Conservation (phyloP, 257 asterid species). For the Prunella vulgaris region DNA sequence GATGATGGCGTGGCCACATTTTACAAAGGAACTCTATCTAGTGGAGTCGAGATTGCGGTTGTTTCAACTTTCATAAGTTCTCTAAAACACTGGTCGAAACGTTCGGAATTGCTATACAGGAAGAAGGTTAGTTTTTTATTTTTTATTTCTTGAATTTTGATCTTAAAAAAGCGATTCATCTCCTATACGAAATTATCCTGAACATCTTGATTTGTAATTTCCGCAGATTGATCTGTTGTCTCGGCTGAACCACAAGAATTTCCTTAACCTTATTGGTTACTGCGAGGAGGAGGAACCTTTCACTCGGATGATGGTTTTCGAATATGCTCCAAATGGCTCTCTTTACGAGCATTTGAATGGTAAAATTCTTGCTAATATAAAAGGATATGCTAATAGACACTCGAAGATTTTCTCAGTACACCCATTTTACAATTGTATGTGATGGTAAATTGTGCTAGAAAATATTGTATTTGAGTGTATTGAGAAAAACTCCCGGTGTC, state of each 20-base stretch:
- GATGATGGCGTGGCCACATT: slow-evolving; percentile 49
- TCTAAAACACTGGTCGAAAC: slow-evolving; percentile 66
- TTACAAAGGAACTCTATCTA: slow-evolving; percentile 89
- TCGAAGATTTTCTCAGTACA: too few relatives aligned
- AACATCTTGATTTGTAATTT: background rate
- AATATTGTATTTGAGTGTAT: too few relatives aligned
- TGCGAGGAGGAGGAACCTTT: slow-evolving; percentile 90
- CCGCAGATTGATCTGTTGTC: slow-evolving; percentile 71
- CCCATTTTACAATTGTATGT: too few relatives aligned
- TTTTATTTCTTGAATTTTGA: background rate
- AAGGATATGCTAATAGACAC: too few relatives aligned
- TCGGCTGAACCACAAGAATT: slow-evolving; percentile 90
- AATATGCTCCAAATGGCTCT: slow-evolving; percentile 88
- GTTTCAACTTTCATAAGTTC: slow-evolving; percentile 61
- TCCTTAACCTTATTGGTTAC: slow-evolving; percentile 79
- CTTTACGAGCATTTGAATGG: slow-evolving; percentile 89
- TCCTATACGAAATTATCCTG: background rate
- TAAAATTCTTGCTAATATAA: slow-evolving; percentile 28
- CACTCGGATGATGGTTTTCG: slow-evolving; percentile 94
- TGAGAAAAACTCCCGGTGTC: too few relatives aligned
- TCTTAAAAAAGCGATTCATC: background rate
- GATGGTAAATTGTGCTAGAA: too few relatives aligned
- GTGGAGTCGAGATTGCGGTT: slow-evolving; percentile 92
- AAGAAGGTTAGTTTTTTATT: slow-evolving; percentile 45
- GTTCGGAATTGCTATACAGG: slow-evolving; percentile 60